Evolutionary conservation across 1,139 yeast genomes (phyloP).

Genomic region (Magnusiomyces sp.): DNA sequence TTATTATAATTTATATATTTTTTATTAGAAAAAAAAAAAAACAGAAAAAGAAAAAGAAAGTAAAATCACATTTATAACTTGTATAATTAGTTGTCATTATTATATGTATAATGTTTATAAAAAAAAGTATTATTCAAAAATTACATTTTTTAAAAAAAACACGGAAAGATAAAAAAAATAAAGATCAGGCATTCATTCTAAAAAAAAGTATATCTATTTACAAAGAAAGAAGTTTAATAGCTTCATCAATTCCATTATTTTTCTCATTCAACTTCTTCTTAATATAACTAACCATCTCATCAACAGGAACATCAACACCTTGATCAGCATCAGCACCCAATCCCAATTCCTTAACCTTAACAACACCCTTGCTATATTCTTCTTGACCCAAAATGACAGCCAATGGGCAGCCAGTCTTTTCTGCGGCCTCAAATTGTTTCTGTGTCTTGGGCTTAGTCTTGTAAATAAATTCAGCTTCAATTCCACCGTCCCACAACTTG

Average conservation of each 20-base stretch:
- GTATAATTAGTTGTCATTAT: too few species aligned
- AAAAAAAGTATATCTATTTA: slow-evolving; percentile 3
- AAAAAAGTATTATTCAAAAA: too few species aligned
- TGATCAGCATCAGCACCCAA: slow-evolving; percentile 83
- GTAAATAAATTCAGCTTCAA: slow-evolving; percentile 83
- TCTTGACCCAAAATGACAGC: slow-evolving; percentile 95
- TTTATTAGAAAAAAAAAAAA: not conserved
- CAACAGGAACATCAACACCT: slow-evolving; percentile 67
- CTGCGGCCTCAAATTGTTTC: slow-evolving; percentile 96
- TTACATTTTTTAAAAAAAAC: too few species aligned
- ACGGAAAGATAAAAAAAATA: too few species aligned
- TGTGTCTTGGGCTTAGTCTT: slow-evolving; percentile 89
- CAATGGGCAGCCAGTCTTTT: slow-evolving; percentile 80
- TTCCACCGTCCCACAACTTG: slow-evolving; percentile 76
- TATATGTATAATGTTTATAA: too few species aligned
- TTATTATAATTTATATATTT: slow-evolving; percentile 19
- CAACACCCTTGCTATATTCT: slow-evolving; percentile 71
- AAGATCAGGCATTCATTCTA: too few species aligned
- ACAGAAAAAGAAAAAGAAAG: not conserved
- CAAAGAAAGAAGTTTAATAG: slow-evolving; percentile 18
- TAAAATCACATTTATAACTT: too few species aligned
- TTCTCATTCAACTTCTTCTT: slow-evolving; percentile 40
- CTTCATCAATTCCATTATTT: slow-evolving; percentile 21
- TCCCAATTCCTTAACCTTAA: slow-evolving; percentile 81
- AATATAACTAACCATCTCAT: slow-evolving; percentile 49